Conservation (phyloP, 2,329 filamentous ascomycete genomes). For the Byssothecium circinans region DNA sequence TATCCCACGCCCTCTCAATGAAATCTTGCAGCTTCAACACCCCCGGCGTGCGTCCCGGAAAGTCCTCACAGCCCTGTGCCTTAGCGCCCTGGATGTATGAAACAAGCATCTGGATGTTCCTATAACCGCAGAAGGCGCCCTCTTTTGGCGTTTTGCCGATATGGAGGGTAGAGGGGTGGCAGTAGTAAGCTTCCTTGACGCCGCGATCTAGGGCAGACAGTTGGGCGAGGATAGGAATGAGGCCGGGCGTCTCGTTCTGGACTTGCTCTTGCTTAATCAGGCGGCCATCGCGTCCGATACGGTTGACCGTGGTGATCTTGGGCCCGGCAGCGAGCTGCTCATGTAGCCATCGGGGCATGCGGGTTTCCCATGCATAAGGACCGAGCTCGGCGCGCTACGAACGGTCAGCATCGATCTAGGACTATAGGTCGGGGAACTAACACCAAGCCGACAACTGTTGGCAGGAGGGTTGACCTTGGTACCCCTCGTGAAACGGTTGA, state of each 20-base stretch:
- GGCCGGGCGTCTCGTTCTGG: slow-evolving; percentile 49
- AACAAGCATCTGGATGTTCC: slow-evolving; percentile 89
- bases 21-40: slow-evolving; percentile 82
- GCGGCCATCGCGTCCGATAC: slow-evolving; percentile 47
- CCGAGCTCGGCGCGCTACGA: slow-evolving; percentile 48
- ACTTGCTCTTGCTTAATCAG: slow-evolving; percentile 46
- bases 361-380: slow-evolving; percentile 51
- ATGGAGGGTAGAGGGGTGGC: slow-evolving; percentile 73
- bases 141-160: slow-evolving; percentile 79
- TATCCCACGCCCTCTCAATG: slow-evolving; percentile 88
- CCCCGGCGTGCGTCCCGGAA: slow-evolving; percentile 66
- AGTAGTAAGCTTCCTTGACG: slow-evolving; percentile 75
- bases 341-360: slow-evolving; percentile 49
- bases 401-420: slow-evolving; percentile 14
- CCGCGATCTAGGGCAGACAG: slow-evolving; percentile 60
- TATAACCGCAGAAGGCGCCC: slow-evolving; percentile 91
- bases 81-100: slow-evolving; percentile 71
- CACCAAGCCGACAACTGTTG: slow-evolving; percentile 38
- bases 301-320: slow-evolving; percentile 43
- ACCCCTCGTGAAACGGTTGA: slow-evolving; percentile 36
- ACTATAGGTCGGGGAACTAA: slow-evolving; percentile 20
- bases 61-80: slow-evolving; percentile 60
- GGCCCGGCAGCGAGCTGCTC: slow-evolving; percentile 46
- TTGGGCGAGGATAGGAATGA: slow-evolving; percentile 51
- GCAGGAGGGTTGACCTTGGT: slow-evolving; percentile 33